Percentiles rank a stretch among this genome's conserved stretches.
Conservation (phyloP, 225 moss, liverwort and hornwort genomes). For the Pleurozium schreberi region DNA sequence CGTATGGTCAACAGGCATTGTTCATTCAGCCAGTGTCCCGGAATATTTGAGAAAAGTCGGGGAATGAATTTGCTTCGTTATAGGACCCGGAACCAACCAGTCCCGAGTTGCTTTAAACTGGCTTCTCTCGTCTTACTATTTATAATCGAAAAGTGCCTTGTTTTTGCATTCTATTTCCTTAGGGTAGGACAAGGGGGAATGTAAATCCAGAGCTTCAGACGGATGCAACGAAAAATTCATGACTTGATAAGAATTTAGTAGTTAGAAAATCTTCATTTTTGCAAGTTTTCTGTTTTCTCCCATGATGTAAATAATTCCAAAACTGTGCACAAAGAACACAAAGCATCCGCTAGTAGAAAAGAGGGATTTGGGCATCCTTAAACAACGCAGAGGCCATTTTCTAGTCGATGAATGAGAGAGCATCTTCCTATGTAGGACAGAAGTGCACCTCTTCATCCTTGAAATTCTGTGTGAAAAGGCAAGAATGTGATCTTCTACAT, state of each 20-base stretch:
- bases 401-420: too few species aligned
- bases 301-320: accelerated
- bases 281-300: too few species aligned
- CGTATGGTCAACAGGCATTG: neutral
- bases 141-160: neutral
- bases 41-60: neutral
- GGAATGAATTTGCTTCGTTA: neutral
- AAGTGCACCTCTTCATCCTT: too few species aligned
- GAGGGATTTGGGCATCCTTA: neutral
- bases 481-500: too few species aligned
- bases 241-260: neutral
- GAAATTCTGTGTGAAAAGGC: too few species aligned
- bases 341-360: neutral
- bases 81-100: neutral
- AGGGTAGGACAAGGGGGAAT: neutral
- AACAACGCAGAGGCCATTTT: too few species aligned
- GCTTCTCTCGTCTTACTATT: neutral
- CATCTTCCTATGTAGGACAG: too few species aligned
- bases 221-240: too few species aligned
- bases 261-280: neutral
- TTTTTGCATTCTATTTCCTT: neutral
- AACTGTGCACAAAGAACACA: neutral
- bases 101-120: neutral
- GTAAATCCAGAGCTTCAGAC: neutral
- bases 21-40: neutral